Evolutionary conservation across 148 eudicot species (phyloP).

Genomic region (Silene uniflora): DNA sequence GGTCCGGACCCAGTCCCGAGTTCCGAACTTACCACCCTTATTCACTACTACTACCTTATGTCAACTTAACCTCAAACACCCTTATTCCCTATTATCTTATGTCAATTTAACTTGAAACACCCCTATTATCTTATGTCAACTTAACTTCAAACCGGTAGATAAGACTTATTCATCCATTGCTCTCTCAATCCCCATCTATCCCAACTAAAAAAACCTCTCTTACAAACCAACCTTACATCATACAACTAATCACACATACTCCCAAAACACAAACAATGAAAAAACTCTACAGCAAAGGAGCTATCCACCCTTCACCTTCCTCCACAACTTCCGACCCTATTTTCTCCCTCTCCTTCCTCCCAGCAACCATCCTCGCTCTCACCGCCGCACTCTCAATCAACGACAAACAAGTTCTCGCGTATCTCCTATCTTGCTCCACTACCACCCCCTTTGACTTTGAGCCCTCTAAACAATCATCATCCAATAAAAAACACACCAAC

Average conservation of each 20-base stretch:
- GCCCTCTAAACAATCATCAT: constrained; percentile 12
- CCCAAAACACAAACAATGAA: constrained; percentile 39
- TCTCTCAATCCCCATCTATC: neutral
- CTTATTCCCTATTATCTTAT: neutral
- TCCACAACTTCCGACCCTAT: constrained; percentile 38
- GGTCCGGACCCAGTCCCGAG: no score
- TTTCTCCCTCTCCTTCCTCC: constrained; percentile 36
- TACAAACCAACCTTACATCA: neutral
- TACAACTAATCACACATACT: neutral
- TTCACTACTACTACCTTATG: no score
- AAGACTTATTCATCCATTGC: constrained; percentile 26
- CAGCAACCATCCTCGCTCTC: constrained; percentile 63
- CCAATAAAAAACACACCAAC: neutral
- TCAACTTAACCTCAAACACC: no score
- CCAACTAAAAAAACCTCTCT: constrained; percentile 2
- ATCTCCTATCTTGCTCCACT: constrained; percentile 61
- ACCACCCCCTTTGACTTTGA: constrained; percentile 22
- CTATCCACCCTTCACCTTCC: constrained; percentile 71
- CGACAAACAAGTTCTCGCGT: constrained; percentile 61
- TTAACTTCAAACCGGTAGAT: constrained; percentile 18
- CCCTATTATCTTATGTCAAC: neutral
- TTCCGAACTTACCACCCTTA: no score
- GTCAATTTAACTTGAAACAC: neutral
- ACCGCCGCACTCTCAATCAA: constrained; percentile 51
- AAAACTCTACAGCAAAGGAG: constrained; percentile 54